phyloP scores from a whole-genome alignment of 805 yeast species.

The Ogataea chonburiensis region DNA sequence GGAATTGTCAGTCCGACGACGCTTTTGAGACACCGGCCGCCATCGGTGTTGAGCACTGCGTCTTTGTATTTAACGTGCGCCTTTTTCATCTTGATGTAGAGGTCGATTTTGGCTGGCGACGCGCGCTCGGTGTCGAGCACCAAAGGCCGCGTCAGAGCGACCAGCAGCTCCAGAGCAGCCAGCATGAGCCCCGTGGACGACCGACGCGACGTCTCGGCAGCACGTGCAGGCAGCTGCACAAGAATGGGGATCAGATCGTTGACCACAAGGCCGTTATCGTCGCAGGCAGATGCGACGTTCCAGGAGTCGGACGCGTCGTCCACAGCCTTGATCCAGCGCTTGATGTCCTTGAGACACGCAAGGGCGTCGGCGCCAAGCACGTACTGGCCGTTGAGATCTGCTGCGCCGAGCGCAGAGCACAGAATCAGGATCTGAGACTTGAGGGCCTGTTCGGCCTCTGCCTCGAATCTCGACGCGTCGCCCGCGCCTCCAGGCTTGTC shows the following conservation, averaged over 20 bases:
- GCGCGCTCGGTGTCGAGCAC: constrained; percentile 59
- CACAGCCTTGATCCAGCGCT: constrained; percentile 81
- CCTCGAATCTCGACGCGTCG: constrained; percentile 10
- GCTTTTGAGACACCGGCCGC: constrained; percentile 66
- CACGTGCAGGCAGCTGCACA: constrained; percentile 53
- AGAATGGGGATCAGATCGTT: constrained; percentile 76
- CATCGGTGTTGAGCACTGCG: constrained; percentile 52
- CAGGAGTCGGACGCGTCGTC: constrained; percentile 70
- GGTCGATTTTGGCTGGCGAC: constrained; percentile 53
- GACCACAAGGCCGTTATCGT: constrained; percentile 69
- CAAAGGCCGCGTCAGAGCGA: constrained; percentile 83
- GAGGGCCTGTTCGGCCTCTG: constrained; percentile 38
- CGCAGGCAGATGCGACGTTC: constrained; percentile 87
- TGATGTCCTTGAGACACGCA: constrained; percentile 83
- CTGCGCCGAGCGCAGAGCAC: constrained; percentile 89
- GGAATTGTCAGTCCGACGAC: constrained; percentile 68
- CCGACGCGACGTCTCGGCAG: constrained; percentile 34
- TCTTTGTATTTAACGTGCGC: constrained; percentile 73
- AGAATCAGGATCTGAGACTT: constrained; percentile 76
- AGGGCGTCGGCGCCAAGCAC: constrained; percentile 84
- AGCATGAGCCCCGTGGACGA: constrained; percentile 62
- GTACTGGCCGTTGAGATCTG: constrained; percentile 63
- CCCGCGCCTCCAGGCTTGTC: constrained; percentile 3
- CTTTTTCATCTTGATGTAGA: constrained; percentile 59
- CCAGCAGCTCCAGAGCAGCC: constrained; percentile 75